phyloP scores from a whole-genome alignment of 768 basidiomycete species.

The Hemileccinum impolitum region DNA sequence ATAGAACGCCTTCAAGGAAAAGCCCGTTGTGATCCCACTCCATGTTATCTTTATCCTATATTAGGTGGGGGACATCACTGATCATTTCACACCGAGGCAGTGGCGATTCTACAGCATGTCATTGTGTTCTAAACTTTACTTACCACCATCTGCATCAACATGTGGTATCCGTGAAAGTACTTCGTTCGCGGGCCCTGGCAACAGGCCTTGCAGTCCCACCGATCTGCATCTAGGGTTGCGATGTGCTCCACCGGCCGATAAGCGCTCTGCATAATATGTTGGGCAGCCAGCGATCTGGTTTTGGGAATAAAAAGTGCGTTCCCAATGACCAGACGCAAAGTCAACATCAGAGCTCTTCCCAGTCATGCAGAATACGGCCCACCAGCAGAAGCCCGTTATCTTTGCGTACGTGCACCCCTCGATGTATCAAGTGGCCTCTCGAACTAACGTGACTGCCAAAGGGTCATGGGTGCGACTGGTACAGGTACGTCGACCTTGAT shows the following conservation, averaged over 20 bases:
- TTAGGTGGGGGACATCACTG: neutral
- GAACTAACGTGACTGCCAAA: neutral
- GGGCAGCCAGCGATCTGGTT: neutral
- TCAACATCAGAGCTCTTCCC: neutral
- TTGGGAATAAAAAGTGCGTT: neutral
- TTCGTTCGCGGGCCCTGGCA: neutral
- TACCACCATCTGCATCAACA: too few species aligned
- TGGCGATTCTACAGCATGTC: neutral
- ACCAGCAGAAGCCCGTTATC: neutral
- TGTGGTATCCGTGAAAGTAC: too few species aligned
- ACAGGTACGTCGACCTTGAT: conserved; percentile 2
- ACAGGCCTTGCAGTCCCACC: neutral
- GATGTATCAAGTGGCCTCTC: neutral
- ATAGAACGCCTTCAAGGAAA: too few species aligned
- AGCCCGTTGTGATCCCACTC: neutral
- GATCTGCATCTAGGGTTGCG: neutral
- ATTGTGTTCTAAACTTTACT: too few species aligned
- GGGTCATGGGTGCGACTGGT: conserved; percentile 10
- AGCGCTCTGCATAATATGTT: neutral
- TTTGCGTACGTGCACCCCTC: conserved; percentile 4
- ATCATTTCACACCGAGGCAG: neutral
- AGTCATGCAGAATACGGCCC: neutral
- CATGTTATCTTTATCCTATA: neutral
- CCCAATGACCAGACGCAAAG: neutral
- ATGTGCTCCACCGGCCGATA: neutral